Percentiles rank a stretch among this genome's conserved stretches.
Evolutionary conservation across 1,139 yeast species (phyloP).

Genomic region (Pichia terricola): DNA sequence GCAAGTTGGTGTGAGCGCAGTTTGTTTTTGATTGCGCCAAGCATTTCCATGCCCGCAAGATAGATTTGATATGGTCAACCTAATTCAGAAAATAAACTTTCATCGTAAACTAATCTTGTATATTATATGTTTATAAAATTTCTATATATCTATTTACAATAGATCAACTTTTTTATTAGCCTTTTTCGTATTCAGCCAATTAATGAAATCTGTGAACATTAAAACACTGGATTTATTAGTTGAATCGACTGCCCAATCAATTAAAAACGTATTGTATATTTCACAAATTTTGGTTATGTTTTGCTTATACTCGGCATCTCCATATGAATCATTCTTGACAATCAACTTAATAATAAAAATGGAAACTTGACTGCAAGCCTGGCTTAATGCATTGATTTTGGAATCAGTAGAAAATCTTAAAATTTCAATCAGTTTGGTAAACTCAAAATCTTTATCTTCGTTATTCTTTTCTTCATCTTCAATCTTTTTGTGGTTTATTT

Average conservation of each 20-base stretch:
- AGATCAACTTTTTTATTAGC: not conserved
- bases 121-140: not conserved
- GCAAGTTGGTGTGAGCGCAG: no score
- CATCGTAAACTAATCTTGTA: no score
- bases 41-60: no score
- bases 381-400: constrained; percentile 38
- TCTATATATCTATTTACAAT: not conserved
- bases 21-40: no score
- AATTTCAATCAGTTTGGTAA: constrained; percentile 19
- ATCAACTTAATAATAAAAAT: constrained; percentile 54
- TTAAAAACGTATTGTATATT: constrained; percentile 47
- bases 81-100: no score
- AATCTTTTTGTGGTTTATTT: constrained; percentile 17
- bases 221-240: constrained; percentile 47
- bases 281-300: constrained; percentile 36
- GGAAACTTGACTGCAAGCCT: constrained; percentile 54
- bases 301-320: constrained; percentile 13
- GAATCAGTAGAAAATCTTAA: constrained; percentile 32
- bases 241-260: constrained; percentile 47
- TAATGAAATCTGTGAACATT: constrained; percentile 68
- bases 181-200: constrained; percentile 54
- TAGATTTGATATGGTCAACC: no score
- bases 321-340: constrained; percentile 19
- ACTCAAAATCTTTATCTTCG: constrained; percentile 3
- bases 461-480: no score